Evolutionary conservation across 2,329 filamentous ascomycete genomes (phyloP), one percentile per base, ranked within the genome.

Genomic region (Fusarium lateritium): DNA sequence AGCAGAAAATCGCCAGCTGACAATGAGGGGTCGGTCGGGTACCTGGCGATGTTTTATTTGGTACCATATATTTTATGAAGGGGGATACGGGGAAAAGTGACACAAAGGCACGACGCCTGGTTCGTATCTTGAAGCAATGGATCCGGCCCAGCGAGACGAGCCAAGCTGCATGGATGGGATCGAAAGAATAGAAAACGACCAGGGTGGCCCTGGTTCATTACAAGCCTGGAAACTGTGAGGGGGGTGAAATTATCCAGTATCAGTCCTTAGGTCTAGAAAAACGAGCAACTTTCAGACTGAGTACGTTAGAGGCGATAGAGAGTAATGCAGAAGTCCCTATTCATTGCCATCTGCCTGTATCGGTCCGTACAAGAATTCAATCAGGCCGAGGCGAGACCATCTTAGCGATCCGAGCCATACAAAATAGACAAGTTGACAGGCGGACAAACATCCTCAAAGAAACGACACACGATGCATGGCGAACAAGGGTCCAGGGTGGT

Each of bases 51-150:
- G 70, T 75, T 75, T 75, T 75, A 75, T 75, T 75, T 74, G 71
- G 56, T 75, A 67, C 61, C 69, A 70, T 74, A 57, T 74, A 74
- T 73, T 75, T 75, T 74, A 75, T 75, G 73, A 75, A 75, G 73
- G 73, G 73, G 73, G 67, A 73, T 64, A 75, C 73, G 73, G 73
- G 68, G 73, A 72, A 73, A 73, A 75, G 71, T 74, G 73, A 74
- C 73, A 75, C 73, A 75, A 64, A 67, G 56, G 65, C 67, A 75
- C 66, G 67, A 64, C 73, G 65, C 70, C 73, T 63, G 70, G 71
- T 73, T 72, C 73, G 73, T 75, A 73, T 74, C 73, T 75, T 75
- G 73, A 75, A 74, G 72, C 73, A 73, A 72, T 73, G 71, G 73
- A 72, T 67, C 71, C 69, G 66, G 65, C 70, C 69, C 65, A 68